These are phyloP conservation scores for Kwoniella botswanensis DNA, from an alignment of 768 basidiomycete species.

Conservation along the genomic window DNA sequence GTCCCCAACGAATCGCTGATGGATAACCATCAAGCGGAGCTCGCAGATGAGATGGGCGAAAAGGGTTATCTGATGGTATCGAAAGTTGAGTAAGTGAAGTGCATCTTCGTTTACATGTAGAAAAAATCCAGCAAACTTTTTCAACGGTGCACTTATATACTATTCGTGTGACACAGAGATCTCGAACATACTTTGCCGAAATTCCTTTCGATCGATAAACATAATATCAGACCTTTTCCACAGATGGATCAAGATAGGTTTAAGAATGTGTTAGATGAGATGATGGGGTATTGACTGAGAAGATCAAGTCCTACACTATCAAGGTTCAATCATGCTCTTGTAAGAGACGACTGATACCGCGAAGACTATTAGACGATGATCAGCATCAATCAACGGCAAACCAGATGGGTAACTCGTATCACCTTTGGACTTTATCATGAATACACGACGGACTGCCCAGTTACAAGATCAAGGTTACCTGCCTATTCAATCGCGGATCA, in stretches of 20 bases:
- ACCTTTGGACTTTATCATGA: too few species aligned
- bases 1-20: slow-evolving; percentile 87
- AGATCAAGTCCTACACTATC: not conserved
- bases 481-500: not conserved
- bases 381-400: too few species aligned
- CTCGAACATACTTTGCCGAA: slow-evolving; percentile 13
- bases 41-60: slow-evolving; percentile 69
- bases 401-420: too few species aligned
- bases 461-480: too few species aligned
- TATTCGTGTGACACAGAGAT: not conserved
- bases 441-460: too few species aligned
- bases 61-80: slow-evolving; percentile 41
- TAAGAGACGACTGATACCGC: too few species aligned
- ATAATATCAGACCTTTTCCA: slow-evolving; percentile 26
- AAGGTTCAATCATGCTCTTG: too few species aligned
- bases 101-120: too few species aligned
- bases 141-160: not conserved
- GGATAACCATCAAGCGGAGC: slow-evolving; percentile 91
- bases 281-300: slow-evolving; percentile 26
- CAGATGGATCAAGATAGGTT: slow-evolving; percentile 22
- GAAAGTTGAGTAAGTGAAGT: slow-evolving; percentile 38
- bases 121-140: too few species aligned
- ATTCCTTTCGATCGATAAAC: slow-evolving; percentile 6
- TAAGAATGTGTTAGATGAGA: slow-evolving; percentile 35
- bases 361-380: too few species aligned